phyloP scores from a whole-genome alignment of 2,329 filamentous ascomycete genomes.

The Cytospora schulzeri region DNA sequence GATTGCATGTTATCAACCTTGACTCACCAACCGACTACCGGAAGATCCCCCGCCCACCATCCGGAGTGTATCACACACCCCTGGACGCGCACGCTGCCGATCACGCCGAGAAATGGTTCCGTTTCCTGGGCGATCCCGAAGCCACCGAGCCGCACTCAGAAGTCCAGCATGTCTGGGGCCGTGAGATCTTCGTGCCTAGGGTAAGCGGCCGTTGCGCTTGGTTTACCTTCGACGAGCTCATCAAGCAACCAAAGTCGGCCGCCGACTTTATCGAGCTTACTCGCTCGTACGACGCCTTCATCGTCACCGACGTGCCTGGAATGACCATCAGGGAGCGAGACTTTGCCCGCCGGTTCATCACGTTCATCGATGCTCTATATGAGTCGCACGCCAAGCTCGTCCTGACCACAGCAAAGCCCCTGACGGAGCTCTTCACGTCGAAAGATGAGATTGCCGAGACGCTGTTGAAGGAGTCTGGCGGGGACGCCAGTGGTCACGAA shows the following conservation, averaged over 20 bases:
- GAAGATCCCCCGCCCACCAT: conserved; percentile 90
- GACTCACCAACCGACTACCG: conserved; percentile 96
- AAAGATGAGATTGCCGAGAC: conserved; percentile 67
- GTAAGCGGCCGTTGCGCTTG: conserved; percentile 86
- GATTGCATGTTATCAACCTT: conserved; percentile 87
- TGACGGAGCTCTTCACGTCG: conserved; percentile 84
- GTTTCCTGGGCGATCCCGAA: conserved; percentile 84
- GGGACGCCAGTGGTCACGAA: conserved; percentile 47
- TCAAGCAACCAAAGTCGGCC: conserved; percentile 83
- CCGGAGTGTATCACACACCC: conserved; percentile 90
- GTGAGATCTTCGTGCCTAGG: conserved; percentile 82
- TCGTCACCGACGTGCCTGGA: conserved; percentile 86
- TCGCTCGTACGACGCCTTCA: conserved; percentile 86
- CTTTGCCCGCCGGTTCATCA: conserved; percentile 90
- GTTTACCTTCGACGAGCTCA: conserved; percentile 92
- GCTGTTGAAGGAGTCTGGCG: conserved; percentile 49
- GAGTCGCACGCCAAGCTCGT: conserved; percentile 93
- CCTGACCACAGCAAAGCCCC: conserved; percentile 82
- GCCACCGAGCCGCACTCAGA: conserved; percentile 74
- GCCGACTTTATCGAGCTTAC: conserved; percentile 95
- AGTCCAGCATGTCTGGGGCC: conserved; percentile 86
- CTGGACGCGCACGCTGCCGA: conserved; percentile 75
- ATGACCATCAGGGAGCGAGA: conserved; percentile 89
- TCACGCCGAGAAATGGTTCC: conserved; percentile 94
- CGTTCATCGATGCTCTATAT: conserved; percentile 95